Conservation (phyloP, 148 eudicot species). For the Rhododendron williamsianum region DNA sequence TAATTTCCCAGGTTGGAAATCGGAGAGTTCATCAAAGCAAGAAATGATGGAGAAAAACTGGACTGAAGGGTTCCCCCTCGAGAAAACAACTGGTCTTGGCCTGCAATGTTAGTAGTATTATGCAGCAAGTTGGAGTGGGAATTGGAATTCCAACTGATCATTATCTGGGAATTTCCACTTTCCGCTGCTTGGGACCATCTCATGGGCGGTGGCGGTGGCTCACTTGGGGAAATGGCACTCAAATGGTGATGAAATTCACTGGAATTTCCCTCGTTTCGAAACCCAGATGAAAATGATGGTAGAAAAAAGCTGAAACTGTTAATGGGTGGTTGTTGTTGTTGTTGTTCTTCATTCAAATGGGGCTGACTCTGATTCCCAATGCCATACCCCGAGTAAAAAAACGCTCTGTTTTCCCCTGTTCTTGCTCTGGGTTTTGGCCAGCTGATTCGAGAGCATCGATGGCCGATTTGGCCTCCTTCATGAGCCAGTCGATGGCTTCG, state of each 20-base stretch:
- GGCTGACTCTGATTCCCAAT: background rate
- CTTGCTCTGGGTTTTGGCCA: constrained; percentile 4
- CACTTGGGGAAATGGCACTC: background rate
- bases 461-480: constrained; percentile 67
- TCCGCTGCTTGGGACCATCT: constrained; percentile 18
- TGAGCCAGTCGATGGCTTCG: constrained; percentile 90
- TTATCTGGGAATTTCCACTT: background rate
- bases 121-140: background rate
- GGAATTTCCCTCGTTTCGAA: constrained; percentile 19
- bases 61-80: constrained; percentile 99
- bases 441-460: constrained; percentile 61
- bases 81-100: constrained; percentile 36
- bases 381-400: background rate
- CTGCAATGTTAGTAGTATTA: background rate
- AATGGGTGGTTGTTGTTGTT: constrained; percentile 4
- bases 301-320: constrained; percentile 5
- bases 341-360: constrained; percentile 4
- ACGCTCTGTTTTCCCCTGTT: constrained; percentile 11
- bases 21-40: constrained; percentile 63
- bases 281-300: background rate
- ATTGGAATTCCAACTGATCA: background rate
- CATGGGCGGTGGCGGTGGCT: background rate
- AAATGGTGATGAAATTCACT: constrained; percentile 1
- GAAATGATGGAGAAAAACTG: constrained; percentile 83
- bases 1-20: constrained; percentile 16